Conservation (phyloP, 2,329 filamentous ascomycete species). For the Didymosphaeria variabile region DNA sequence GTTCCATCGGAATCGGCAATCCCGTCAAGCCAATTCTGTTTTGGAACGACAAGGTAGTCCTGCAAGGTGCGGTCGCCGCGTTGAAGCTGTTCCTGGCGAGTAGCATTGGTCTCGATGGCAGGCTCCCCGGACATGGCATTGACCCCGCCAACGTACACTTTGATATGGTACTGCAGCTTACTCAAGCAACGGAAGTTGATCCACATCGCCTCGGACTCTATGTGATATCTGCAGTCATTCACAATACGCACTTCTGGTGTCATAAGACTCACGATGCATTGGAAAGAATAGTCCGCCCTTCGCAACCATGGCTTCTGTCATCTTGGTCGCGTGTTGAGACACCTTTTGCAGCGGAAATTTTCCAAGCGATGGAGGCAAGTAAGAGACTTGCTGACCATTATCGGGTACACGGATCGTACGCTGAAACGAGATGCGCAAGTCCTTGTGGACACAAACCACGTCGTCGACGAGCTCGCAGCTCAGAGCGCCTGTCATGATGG, state of each 20-base stretch:
- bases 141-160: conserved; percentile 52
- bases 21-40: conserved; percentile 56
- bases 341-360: conserved; percentile 23
- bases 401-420: conserved; percentile 30
- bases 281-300: conserved; percentile 59
- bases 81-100: conserved; percentile 4
- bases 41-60: conserved; percentile 55
- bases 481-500: not conserved
- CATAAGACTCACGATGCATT: conserved; percentile 57
- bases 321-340: conserved; percentile 30
- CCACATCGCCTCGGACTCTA: not conserved
- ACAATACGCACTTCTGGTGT: not conserved
- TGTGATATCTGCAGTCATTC: not conserved
- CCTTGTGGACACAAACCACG: not conserved
- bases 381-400: conserved; percentile 41
- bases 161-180: conserved; percentile 55
- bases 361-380: conserved; percentile 25
- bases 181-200: not conserved
- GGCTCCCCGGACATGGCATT: conserved; percentile 55
- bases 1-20: conserved; percentile 46
- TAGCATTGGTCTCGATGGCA: conserved; percentile 29
- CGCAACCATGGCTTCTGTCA: conserved; percentile 47
- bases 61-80: conserved; percentile 35
- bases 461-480: not conserved
- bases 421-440: conserved; percentile 15